These are phyloP conservation scores for Marasmius tenuissimus DNA, from an alignment of 1,284 basidiomycete genomes.

Conservation along the genomic window DNA sequence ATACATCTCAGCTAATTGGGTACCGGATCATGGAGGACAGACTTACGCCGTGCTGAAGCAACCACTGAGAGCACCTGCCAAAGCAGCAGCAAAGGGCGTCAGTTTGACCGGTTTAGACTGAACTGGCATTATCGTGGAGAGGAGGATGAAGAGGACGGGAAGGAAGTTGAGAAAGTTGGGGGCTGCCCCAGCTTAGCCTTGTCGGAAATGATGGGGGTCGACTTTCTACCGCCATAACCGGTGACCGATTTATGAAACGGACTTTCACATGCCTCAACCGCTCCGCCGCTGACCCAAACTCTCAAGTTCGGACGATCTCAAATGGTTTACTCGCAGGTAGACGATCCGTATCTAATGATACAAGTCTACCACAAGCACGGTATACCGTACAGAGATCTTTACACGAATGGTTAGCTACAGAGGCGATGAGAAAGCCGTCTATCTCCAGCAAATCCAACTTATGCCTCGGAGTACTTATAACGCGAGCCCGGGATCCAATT, in stretches of 20 bases:
- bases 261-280: not conserved
- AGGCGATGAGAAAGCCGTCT: no score
- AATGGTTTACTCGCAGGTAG: no score
- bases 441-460: no score
- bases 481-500: no score
- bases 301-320: no score
- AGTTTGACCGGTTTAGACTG: constrained; percentile 66
- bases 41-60: constrained; percentile 92
- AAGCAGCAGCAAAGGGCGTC: constrained; percentile 89
- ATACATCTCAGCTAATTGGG: constrained; percentile 11
- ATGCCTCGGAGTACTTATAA: no score
- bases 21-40: not conserved
- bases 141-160: constrained; percentile 8
- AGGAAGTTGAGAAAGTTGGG: not conserved
- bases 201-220: not conserved
- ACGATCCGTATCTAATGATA: no score
- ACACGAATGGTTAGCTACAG: no score
- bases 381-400: no score
- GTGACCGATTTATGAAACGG: not conserved
- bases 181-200: not conserved
- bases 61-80: constrained; percentile 93
- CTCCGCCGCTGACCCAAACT: not conserved
- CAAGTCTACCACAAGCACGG: no score
- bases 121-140: constrained; percentile 42
- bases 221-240: not conserved